Percentiles rank a stretch among this genome's conserved stretches.
These are phyloP conservation scores for Tephrocybe sp. DNA, from an alignment of 768 basidiomycete genomes.

Conservation along the genomic window DNA sequence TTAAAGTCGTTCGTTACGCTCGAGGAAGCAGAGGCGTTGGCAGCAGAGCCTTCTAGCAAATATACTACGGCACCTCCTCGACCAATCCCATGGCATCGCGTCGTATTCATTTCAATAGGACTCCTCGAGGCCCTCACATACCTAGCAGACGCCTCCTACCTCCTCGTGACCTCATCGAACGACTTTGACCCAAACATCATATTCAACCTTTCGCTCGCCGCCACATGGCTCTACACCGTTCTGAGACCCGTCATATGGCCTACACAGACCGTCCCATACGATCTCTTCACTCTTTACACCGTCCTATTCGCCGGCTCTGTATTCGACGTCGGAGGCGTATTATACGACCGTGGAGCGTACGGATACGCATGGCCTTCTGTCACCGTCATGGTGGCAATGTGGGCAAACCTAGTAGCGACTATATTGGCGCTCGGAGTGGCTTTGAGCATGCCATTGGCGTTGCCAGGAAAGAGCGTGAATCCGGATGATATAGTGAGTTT, in stretches of 20 bases:
- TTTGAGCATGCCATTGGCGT: background rate
- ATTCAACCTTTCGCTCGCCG: slow-evolving; percentile 44
- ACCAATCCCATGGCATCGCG: slow-evolving; percentile 55
- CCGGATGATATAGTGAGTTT: background rate
- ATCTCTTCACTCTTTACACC: slow-evolving; percentile 59
- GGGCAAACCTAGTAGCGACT: background rate
- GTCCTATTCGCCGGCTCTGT: slow-evolving; percentile 43
- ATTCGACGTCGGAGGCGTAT: slow-evolving; percentile 35
- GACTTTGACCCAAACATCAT: slow-evolving; percentile 20
- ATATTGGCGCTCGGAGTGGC: background rate
- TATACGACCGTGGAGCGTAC: slow-evolving; percentile 46
- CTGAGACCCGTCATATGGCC: slow-evolving; percentile 55
- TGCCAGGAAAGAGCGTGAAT: background rate
- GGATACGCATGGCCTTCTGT: slow-evolving; percentile 40
- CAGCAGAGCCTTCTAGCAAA: background rate
- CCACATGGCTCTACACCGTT: slow-evolving; percentile 64
- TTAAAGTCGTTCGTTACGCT: slow-evolving; percentile 41
- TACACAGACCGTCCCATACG: slow-evolving; percentile 56
- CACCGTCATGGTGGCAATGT: slow-evolving; percentile 21
- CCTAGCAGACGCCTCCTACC: slow-evolving; percentile 59
- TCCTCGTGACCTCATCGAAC: slow-evolving; percentile 32
- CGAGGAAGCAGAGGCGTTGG: slow-evolving; percentile 53
- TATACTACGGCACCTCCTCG: slow-evolving; percentile 13
- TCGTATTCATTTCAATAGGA: slow-evolving; percentile 54
- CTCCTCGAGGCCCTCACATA: slow-evolving; percentile 56